A percentile compares a stretch with the other conserved stretches of the same genome.
Conservation (phyloP, 306 rosid genomes). For the Glycine tomentella region DNA sequence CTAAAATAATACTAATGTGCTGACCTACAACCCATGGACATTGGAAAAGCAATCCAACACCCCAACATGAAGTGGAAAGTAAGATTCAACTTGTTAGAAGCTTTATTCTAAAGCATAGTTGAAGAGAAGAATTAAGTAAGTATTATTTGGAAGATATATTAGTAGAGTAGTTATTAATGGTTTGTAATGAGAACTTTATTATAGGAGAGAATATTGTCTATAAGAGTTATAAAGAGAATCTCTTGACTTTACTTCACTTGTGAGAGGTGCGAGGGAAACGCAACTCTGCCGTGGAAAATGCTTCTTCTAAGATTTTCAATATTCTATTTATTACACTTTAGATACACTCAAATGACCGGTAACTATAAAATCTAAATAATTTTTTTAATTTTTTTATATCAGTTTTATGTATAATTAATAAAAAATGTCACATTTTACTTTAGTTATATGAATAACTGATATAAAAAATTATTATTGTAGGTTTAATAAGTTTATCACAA, state of each 20-base stretch:
- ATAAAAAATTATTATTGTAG: no score
- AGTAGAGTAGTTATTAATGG: no score
- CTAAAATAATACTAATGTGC: slow-evolving; percentile 7
- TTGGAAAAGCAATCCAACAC: slow-evolving; percentile 30
- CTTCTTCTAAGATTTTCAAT: neutral
- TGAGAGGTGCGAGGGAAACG: neutral
- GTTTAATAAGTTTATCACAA: no score
- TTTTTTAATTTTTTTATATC: no score
- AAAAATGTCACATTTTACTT: no score
- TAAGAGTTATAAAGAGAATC: no score
- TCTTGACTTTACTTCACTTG: neutral
- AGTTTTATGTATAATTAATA: no score
- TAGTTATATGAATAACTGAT: no score
- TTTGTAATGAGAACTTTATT: no score
- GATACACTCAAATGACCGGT: neutral
- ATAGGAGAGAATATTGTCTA: no score
- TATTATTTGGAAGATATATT: neutral
- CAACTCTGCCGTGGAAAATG: neutral
- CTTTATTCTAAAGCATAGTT: slow-evolving; percentile 22
- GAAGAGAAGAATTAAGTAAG: neutral
- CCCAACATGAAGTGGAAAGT: neutral
- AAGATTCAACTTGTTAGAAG: neutral
- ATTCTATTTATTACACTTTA: neutral
- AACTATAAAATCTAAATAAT: neutral
- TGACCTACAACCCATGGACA: slow-evolving; percentile 31